Evolutionary conservation across 148 eudicot species (phyloP).

Genomic region (Limonium bicolor): DNA sequence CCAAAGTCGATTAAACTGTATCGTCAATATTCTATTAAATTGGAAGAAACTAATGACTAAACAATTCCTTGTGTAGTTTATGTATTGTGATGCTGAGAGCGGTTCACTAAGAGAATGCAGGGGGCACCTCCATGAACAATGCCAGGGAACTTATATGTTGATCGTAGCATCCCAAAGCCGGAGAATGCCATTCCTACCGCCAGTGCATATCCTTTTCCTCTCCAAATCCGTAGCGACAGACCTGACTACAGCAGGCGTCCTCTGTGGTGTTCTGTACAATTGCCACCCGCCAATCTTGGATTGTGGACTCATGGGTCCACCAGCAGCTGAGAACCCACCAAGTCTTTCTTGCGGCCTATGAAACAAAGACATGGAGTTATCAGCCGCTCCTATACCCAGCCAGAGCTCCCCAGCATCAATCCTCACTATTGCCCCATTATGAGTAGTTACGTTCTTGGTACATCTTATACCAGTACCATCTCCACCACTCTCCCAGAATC

Average conservation of each 20-base stretch:
- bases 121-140: too few species aligned
- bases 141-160: constrained; percentile 60
- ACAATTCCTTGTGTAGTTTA: too few species aligned
- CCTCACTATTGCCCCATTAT: constrained; percentile 52
- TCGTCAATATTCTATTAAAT: too few species aligned
- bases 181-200: constrained; percentile 87
- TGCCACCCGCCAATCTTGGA: constrained; percentile 85
- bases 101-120: too few species aligned
- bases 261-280: constrained; percentile 92
- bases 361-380: constrained; percentile 91
- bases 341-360: constrained; percentile 87
- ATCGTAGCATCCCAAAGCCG: constrained; percentile 97
- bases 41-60: too few species aligned
- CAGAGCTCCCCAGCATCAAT: constrained; percentile 85
- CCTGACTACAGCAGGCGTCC: constrained; percentile 76
- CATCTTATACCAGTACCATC: constrained; percentile 75
- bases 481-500: constrained; percentile 85
- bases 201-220: constrained; percentile 92
- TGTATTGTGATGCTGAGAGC: too few species aligned
- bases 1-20: too few species aligned
- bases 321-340: constrained; percentile 41
- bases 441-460: constrained; percentile 77
- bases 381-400: constrained; percentile 94
- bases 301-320: too few species aligned
- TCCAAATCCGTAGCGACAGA: constrained; percentile 82